Percentiles rank a stretch among this genome's conserved stretches.
Evolutionary conservation across 805 yeast genomes (phyloP).

Genomic region (Kuraishia ogatae): DNA sequence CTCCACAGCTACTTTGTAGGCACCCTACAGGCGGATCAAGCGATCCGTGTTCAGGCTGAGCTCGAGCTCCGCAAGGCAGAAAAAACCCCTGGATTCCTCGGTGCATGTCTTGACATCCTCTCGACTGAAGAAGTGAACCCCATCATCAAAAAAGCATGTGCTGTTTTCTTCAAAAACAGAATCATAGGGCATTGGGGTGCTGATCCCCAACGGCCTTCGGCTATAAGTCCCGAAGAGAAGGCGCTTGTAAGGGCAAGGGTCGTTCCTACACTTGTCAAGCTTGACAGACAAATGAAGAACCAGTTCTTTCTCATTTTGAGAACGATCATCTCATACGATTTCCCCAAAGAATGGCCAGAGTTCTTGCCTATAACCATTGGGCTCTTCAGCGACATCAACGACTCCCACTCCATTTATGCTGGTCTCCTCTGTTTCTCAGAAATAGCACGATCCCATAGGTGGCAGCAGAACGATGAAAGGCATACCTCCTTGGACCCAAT

Average conservation of each 20-base stretch:
- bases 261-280: slow-evolving; percentile 48
- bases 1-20: slow-evolving; percentile 73
- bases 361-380: slow-evolving; percentile 39
- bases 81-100: slow-evolving; percentile 60
- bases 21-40: slow-evolving; percentile 62
- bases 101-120: slow-evolving; percentile 75
- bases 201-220: slow-evolving; percentile 14
- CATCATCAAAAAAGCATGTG: slow-evolving; percentile 67
- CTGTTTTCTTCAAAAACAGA: slow-evolving; percentile 79
- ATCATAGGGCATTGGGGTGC: slow-evolving; percentile 57
- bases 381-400: slow-evolving; percentile 34
- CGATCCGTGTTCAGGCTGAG: slow-evolving; percentile 63
- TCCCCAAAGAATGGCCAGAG: slow-evolving; percentile 42
- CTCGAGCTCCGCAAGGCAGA: slow-evolving; percentile 49
- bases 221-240: slow-evolving; percentile 62
- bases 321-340: slow-evolving; percentile 36
- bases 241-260: slow-evolving; percentile 64
- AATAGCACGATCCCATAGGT: slow-evolving; percentile 65
- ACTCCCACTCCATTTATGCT: slow-evolving; percentile 38
- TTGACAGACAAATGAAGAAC: slow-evolving; percentile 34
- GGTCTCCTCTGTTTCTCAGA: slow-evolving; percentile 75
- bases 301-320: slow-evolving; percentile 45
- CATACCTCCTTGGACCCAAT: slow-evolving; percentile 45
- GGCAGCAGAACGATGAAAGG: slow-evolving; percentile 58
- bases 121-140: slow-evolving; percentile 41